Evolutionary conservation across 2,329 filamentous ascomycete genomes (phyloP).

Genomic region (Anthostomella pinea): DNA sequence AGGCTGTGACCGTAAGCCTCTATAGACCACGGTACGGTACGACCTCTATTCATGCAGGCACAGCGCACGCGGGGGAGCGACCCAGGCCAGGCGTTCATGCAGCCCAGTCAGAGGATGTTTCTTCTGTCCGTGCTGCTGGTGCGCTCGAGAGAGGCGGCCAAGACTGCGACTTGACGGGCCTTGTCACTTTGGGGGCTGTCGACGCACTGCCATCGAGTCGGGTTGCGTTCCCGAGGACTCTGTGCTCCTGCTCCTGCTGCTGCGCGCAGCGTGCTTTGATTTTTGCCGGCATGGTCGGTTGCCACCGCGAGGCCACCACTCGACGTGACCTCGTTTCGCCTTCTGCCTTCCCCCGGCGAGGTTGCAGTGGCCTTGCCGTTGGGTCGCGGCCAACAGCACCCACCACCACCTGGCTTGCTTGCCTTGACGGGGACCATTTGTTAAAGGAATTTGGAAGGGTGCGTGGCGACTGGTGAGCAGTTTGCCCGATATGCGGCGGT

Average conservation of each 20-base stretch:
- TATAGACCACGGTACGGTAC: background rate
- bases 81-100: constrained; percentile 31
- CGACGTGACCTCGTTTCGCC: constrained; percentile 11
- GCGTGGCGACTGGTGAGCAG: constrained; percentile 16
- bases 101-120: constrained; percentile 24
- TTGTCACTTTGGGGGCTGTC: constrained; percentile 4
- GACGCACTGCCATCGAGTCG: constrained; percentile 18
- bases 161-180: background rate
- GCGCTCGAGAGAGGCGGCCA: constrained; percentile 3
- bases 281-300: constrained; percentile 31
- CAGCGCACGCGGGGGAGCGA: constrained; percentile 13
- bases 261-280: constrained; percentile 25
- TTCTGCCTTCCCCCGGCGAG: constrained; percentile 8
- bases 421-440: constrained; percentile 11
- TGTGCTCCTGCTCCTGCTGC: constrained; percentile 20
- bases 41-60: constrained; percentile 10
- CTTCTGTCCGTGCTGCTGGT: constrained; percentile 15
- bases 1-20: background rate
- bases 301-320: constrained; percentile 25
- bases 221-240: constrained; percentile 26
- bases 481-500: constrained; percentile 16
- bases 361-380: constrained; percentile 22
- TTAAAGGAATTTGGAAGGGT: constrained; percentile 19
- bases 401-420: constrained; percentile 2
- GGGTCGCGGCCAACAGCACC: constrained; percentile 17